A percentile compares a stretch with the other conserved stretches of the same genome.
phyloP scores from a whole-genome alignment of 805 yeast genomes.

The Candida nemodendra region DNA sequence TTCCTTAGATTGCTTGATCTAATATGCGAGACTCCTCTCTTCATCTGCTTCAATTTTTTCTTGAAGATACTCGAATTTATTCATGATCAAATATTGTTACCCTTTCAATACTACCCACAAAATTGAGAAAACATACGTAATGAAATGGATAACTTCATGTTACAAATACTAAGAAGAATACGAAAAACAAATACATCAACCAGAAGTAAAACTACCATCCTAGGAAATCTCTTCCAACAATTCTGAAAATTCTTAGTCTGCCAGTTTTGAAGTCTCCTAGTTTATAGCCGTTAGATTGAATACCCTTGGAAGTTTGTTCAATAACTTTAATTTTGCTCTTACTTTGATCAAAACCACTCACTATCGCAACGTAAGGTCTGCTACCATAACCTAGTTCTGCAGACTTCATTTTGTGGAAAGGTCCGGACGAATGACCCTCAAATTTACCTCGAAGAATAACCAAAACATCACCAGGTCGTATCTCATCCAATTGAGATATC shows the following conservation, averaged over 20 bases:
- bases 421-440: conserved; percentile 54
- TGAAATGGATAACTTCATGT: too few relatives aligned
- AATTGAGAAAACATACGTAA: too few relatives aligned
- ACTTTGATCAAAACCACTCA: conserved; percentile 69
- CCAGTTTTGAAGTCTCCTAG: conserved; percentile 77
- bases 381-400: conserved; percentile 57
- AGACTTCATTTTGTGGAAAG: conserved; percentile 28
- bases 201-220: conserved; percentile 52
- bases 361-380: conserved; percentile 55
- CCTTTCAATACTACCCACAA: too few relatives aligned
- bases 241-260: conserved; percentile 73
- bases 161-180: too few relatives aligned
- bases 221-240: conserved; percentile 67
- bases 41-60: too few relatives aligned
- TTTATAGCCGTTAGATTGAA: conserved; percentile 61
- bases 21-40: too few relatives aligned
- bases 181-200: not conserved
- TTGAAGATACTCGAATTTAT: too few relatives aligned
- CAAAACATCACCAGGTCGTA: conserved; percentile 81
- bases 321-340: conserved; percentile 71
- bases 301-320: conserved; percentile 53
- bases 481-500: conserved; percentile 55
- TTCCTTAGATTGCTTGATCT: too few relatives aligned
- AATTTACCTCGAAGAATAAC: conserved; percentile 76
- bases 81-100: too few relatives aligned